Base-by-base conservation (phyloP, 176 grass and related monocot genomes). In the Cymbopogon citratus region DNA sequence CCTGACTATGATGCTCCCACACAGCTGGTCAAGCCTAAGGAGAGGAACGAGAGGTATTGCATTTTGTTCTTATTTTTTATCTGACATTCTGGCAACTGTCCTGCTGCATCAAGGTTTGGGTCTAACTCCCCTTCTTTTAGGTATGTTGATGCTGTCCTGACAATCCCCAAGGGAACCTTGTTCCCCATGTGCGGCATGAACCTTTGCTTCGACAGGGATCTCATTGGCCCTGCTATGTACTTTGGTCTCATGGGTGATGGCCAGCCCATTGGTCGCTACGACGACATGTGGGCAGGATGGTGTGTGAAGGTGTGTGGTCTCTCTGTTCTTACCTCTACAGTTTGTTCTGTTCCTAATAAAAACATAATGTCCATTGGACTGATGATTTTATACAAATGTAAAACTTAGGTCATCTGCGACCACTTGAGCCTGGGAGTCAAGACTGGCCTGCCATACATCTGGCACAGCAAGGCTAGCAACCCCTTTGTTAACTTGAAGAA, bases 381-480 rank as follows among this genome's bases (percentile, higher is more conserved):
- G 33, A 39, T 25, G 21, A 39, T 38, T 49, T n/a, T 61, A 44
- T 23, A 68, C 34, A 67, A 33, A 16, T 66, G 29, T 45, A 45
- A 25, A 85, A 91, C 70, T 81, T n/a, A 97, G 94, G 95, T 98
- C 41, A 98, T 98, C 81, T 98, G 95, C 12, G 95, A 98, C 79
- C 95, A 98, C 84, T 68, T 98, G 75, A 83, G 84, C 69, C 63
- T 98, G 40, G 95, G 95, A 78, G 92, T 98, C 29, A 98, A 98
- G 90, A 98, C 95, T 19, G 95, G 95, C 31, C 70, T 98, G 65
- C 95, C 95, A 18, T 98, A 98, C 86, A 87, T 98, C 90, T 98
- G 95, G 95, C 95, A 98, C 88, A 94, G 92, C 95, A 98, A 98
- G 92, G 95, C 95, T 76, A 94, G 92, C 90, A 98, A 98, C 90